These are phyloP conservation scores for Phascolomyces articulosus DNA, from an alignment of 371 early-diverging fungal genomes.

Conservation along the genomic window DNA sequence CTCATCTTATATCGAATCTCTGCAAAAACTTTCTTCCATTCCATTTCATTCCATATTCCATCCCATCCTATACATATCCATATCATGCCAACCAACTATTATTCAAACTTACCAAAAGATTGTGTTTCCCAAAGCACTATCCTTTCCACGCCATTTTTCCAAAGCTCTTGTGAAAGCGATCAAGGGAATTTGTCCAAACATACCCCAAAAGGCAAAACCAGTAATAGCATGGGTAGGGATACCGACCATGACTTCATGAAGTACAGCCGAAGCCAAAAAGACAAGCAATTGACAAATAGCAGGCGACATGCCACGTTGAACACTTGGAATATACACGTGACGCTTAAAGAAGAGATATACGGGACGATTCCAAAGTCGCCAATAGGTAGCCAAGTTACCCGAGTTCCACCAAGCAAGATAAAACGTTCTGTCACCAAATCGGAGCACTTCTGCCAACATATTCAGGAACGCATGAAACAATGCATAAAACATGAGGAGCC, in stretches of 20 bases:
- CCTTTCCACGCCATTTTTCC: slow-evolving; percentile 74
- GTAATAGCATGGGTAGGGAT: slow-evolving; percentile 81
- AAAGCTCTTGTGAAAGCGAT: slow-evolving; percentile 71
- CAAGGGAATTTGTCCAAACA: slow-evolving; percentile 89
- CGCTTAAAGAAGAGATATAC: slow-evolving; percentile 89
- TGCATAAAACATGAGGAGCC: slow-evolving; percentile 92
- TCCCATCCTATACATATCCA: no score
- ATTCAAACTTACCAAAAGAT: slow-evolving; percentile 73
- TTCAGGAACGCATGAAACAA: slow-evolving; percentile 87
- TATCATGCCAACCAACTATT: no score
- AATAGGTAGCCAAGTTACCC: slow-evolving; percentile 80
- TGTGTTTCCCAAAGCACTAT: slow-evolving; percentile 85
- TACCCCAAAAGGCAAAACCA: slow-evolving; percentile 87
- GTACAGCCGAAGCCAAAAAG: slow-evolving; percentile 81
- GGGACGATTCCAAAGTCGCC: slow-evolving; percentile 92
- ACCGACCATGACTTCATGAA: slow-evolving; percentile 88
- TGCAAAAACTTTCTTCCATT: neutral
- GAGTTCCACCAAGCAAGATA: slow-evolving; percentile 95
- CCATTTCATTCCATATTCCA: no score
- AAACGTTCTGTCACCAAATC: slow-evolving; percentile 91
- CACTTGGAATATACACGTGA: slow-evolving; percentile 76
- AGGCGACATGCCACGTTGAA: slow-evolving; percentile 55
- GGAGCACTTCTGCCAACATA: slow-evolving; percentile 78
- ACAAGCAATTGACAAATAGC: slow-evolving; percentile 63
- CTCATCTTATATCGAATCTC: neutral